Evolutionary conservation across 1,139 yeast species (phyloP).

Genomic region (Suhomyces panamericanus): DNA sequence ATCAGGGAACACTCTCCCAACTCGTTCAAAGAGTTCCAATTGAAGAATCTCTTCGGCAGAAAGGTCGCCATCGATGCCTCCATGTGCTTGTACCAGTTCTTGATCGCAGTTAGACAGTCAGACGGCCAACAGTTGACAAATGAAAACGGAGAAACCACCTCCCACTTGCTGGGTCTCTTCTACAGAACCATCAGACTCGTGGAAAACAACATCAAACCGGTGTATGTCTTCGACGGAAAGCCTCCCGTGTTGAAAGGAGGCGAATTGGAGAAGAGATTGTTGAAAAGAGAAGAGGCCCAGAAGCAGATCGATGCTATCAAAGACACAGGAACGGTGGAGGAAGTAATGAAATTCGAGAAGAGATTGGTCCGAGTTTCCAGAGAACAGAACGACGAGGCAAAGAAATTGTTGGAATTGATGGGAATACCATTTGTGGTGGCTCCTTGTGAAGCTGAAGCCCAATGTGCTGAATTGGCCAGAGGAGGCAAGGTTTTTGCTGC

Average conservation of each 20-base stretch:
- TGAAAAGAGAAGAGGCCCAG: slow-evolving; percentile 80
- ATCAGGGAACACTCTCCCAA: slow-evolving; percentile 87
- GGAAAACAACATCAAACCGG: slow-evolving; percentile 91
- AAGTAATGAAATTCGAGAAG: slow-evolving; percentile 73
- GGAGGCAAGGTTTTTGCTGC: slow-evolving; percentile 93
- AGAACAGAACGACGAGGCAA: slow-evolving; percentile 94
- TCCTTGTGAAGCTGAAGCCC: slow-evolving; percentile 99
- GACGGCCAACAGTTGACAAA: slow-evolving; percentile 93
- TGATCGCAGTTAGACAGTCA: slow-evolving; percentile 93
- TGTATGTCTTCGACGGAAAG: slow-evolving; percentile 94
- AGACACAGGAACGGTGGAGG: slow-evolving; percentile 80
- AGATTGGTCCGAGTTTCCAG: slow-evolving; percentile 84
- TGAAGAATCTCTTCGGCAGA: slow-evolving; percentile 85
- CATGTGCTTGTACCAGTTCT: slow-evolving; percentile 91
- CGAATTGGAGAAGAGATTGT: slow-evolving; percentile 82
- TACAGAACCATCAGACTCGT: slow-evolving; percentile 87
- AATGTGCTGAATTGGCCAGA: slow-evolving; percentile 90
- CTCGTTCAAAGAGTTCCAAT: slow-evolving; percentile 75
- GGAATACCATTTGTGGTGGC: slow-evolving; percentile 94
- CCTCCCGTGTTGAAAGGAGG: slow-evolving; percentile 93
- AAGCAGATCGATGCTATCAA: slow-evolving; percentile 69
- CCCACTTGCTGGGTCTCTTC: slow-evolving; percentile 94
- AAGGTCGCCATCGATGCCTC: slow-evolving; percentile 91
- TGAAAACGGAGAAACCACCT: slow-evolving; percentile 91
- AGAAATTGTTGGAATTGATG: slow-evolving; percentile 75